Conservation (phyloP, 2,329 filamentous ascomycete species). For the Cadophora gregata region DNA sequence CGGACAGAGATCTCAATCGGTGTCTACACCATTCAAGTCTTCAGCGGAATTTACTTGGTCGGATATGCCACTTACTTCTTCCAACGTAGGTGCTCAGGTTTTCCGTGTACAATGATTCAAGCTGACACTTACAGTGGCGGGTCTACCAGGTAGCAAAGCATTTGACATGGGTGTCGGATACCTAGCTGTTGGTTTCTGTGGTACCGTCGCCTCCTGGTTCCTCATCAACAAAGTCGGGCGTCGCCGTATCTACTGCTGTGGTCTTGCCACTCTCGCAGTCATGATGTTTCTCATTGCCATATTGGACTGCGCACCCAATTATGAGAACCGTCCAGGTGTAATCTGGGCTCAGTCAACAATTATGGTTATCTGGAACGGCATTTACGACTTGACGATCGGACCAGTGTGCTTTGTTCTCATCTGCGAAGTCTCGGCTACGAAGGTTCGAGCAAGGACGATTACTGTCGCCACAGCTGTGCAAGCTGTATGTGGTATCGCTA, state of each 20-base stretch:
- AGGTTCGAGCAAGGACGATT: conserved; percentile 48
- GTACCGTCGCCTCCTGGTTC: conserved; percentile 56
- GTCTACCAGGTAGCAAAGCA: conserved; percentile 52
- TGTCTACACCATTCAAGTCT: conserved; percentile 30
- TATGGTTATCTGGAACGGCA: conserved; percentile 48
- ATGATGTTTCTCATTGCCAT: conserved; percentile 49
- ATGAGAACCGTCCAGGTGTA: conserved; percentile 30
- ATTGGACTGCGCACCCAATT: conserved; percentile 43
- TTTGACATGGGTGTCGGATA: conserved; percentile 59
- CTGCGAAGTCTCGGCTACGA: conserved; percentile 47
- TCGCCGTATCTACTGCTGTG: conserved; percentile 54
- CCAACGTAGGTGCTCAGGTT: conserved; percentile 37
- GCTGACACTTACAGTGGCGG: conserved; percentile 43
- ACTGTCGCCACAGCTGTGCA: conserved; percentile 38
- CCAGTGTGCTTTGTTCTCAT: conserved; percentile 49
- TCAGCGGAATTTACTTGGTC: conserved; percentile 43
- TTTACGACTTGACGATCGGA: conserved; percentile 50
- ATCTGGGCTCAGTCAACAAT: conserved; percentile 46
- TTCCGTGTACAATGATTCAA: too few relatives aligned
- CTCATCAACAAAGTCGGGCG: conserved; percentile 54
- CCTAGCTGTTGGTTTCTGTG: conserved; percentile 54
- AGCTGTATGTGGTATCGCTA: conserved; percentile 40
- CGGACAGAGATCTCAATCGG: conserved; percentile 37
- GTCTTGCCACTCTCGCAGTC: conserved; percentile 49
- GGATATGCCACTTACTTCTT: conserved; percentile 56